Conservation (phyloP, 1,284 basidiomycete genomes). For the Dichomitus squalens region DNA sequence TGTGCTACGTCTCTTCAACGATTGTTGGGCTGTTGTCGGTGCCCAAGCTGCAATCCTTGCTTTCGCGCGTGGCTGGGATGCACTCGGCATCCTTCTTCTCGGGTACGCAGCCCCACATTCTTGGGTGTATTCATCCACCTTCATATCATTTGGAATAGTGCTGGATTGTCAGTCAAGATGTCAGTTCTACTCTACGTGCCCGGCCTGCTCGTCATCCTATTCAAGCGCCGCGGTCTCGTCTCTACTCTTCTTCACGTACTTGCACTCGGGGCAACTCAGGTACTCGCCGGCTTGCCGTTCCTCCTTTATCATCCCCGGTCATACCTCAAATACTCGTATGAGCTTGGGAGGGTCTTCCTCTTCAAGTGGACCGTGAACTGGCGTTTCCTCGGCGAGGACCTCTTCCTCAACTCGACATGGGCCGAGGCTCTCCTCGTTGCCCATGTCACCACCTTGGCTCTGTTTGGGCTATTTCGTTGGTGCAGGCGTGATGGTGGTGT, state of each 20-base stretch:
- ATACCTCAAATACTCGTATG: constrained; percentile 83
- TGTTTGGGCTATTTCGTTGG: constrained; percentile 79
- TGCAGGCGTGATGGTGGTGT: constrained; percentile 69
- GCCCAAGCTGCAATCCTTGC: constrained; percentile 63
- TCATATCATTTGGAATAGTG: constrained; percentile 44
- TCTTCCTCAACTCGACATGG: constrained; percentile 71
- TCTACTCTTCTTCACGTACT: constrained; percentile 56
- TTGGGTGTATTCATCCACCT: too few species aligned
- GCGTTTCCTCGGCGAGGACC: constrained; percentile 80
- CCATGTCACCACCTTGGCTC: constrained; percentile 63
- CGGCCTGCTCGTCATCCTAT: constrained; percentile 79
- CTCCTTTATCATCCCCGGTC: constrained; percentile 58
- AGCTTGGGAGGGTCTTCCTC: constrained; percentile 87
- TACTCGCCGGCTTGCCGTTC: constrained; percentile 74
- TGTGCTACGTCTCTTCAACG: constrained; percentile 92
- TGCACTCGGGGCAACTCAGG: constrained; percentile 60
- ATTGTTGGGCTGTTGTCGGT: constrained; percentile 81
- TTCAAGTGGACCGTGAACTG: constrained; percentile 99
- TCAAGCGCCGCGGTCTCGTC: constrained; percentile 71
- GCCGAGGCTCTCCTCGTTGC: constrained; percentile 65
- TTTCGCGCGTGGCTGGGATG: constrained; percentile 61
- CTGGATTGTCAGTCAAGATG: constrained; percentile 95
- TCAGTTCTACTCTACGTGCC: constrained; percentile 93
- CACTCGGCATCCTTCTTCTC: constrained; percentile 67
- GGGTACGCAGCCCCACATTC: constrained; percentile 55